Conservation (phyloP, 2,329 filamentous ascomycete species). For the Aciculosporium take region DNA sequence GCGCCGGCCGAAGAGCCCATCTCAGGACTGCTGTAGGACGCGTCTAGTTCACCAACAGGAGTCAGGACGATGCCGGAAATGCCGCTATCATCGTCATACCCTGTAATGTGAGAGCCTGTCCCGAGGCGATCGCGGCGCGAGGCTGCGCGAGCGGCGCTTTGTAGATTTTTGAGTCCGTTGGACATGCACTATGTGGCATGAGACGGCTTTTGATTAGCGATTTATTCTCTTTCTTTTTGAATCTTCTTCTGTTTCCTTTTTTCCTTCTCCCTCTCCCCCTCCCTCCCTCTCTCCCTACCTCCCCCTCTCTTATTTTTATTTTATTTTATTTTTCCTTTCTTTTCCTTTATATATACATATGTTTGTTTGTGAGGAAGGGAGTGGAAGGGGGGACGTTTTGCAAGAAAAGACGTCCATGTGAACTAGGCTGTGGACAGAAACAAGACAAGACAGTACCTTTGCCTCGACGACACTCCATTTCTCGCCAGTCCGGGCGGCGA, state of each 20-base stretch:
- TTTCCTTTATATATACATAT: background rate
- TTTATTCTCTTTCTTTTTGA: too few relatives aligned
- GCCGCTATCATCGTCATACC: slow-evolving; percentile 57
- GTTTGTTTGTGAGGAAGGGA: background rate
- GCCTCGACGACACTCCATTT: slow-evolving; percentile 59
- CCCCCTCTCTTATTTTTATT: background rate
- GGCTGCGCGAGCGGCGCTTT: slow-evolving; percentile 51
- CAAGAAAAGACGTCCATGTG: too few relatives aligned
- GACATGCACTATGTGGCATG: slow-evolving; percentile 53
- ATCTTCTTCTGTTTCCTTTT: background rate
- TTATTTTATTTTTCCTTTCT: background rate
- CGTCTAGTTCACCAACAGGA: slow-evolving; percentile 44
- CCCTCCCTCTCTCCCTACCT: background rate
- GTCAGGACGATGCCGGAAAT: slow-evolving; percentile 48
- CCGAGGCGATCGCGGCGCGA: slow-evolving; percentile 50
- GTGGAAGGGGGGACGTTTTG: background rate
- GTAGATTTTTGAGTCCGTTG: slow-evolving; percentile 68
- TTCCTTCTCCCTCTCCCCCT: background rate
- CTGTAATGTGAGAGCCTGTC: slow-evolving; percentile 23
- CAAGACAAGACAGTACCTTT: slow-evolving; percentile 36
- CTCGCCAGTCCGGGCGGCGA: slow-evolving; percentile 65
- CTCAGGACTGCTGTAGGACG: slow-evolving; percentile 42
- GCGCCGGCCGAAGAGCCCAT: slow-evolving; percentile 26
- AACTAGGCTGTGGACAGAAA: background rate
- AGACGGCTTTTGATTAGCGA: background rate